Evolutionary conservation across 345 rosid species (phyloP).

Genomic region (Eucalyptus caleyi): DNA sequence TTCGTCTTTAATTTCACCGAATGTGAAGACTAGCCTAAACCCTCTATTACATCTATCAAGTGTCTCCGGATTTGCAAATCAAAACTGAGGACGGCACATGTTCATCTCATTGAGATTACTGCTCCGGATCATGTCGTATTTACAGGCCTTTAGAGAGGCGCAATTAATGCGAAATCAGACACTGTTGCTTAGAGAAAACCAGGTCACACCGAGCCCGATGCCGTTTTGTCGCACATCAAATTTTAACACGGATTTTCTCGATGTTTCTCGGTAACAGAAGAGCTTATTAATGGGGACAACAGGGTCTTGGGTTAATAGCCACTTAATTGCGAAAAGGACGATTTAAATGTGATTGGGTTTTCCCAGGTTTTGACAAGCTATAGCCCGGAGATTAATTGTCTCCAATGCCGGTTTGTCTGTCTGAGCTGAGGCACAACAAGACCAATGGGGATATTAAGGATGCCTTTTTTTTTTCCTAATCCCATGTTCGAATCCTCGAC

Average conservation of each 20-base stretch:
- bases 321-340: background rate
- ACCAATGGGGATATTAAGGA: background rate
- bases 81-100: background rate
- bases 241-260: background rate
- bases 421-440: background rate
- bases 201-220: background rate
- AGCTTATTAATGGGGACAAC: background rate
- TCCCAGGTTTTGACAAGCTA: background rate
- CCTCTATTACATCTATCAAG: background rate
- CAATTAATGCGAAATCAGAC: background rate
- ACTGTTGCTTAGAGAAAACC: background rate
- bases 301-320: background rate
- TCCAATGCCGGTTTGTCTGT: background rate
- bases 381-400: background rate
- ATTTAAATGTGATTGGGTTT: background rate
- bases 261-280: background rate
- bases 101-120: background rate
- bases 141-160: background rate
- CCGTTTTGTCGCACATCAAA: background rate
- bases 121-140: background rate
- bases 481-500: background rate
- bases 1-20: background rate
- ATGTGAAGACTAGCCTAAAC: background rate
- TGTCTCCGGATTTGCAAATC: background rate
- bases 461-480: background rate